Conservation (phyloP, 495 filamentous ascomycete genomes). For the Aspergillus avenaceus region DNA sequence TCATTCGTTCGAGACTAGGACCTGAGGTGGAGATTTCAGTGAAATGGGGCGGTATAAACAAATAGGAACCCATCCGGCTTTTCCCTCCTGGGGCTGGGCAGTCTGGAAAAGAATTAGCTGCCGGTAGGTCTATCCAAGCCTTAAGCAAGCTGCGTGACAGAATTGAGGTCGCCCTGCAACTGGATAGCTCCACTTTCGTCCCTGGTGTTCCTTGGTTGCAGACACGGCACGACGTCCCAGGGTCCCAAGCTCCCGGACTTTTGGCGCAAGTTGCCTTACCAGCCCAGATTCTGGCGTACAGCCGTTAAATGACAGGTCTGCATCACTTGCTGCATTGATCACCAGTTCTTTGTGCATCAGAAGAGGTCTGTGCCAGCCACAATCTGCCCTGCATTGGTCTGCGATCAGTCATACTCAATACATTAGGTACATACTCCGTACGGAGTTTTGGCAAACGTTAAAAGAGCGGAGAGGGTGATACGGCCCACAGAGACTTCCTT, state of each 20-base stretch:
- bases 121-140: conserved; percentile 5
- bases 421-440: background rate
- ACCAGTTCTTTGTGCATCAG: conserved; percentile 15
- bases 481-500: background rate
- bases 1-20: conserved; percentile 10
- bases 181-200: conserved; percentile 4
- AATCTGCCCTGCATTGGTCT: background rate
- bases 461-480: background rate
- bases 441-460: background rate
- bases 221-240: conserved; percentile 14
- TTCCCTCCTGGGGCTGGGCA: background rate
- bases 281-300: conserved; percentile 15
- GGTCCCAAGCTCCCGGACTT: conserved; percentile 15
- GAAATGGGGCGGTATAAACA: conserved; percentile 1
- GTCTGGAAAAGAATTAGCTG: conserved; percentile 6
- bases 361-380: conserved; percentile 8
- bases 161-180: conserved; percentile 1
- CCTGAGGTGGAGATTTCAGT: background rate
- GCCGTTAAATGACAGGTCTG: conserved; percentile 18
- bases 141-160: conserved; percentile 10
- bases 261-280: conserved; percentile 10
- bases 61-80: conserved; percentile 9
- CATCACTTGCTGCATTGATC: conserved; percentile 20
- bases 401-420: background rate
- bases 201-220: conserved; percentile 12